A percentile compares a stretch with the other conserved stretches of the same genome.
Conservation (phyloP, 345 rosid genomes). For the Salix caprea region DNA sequence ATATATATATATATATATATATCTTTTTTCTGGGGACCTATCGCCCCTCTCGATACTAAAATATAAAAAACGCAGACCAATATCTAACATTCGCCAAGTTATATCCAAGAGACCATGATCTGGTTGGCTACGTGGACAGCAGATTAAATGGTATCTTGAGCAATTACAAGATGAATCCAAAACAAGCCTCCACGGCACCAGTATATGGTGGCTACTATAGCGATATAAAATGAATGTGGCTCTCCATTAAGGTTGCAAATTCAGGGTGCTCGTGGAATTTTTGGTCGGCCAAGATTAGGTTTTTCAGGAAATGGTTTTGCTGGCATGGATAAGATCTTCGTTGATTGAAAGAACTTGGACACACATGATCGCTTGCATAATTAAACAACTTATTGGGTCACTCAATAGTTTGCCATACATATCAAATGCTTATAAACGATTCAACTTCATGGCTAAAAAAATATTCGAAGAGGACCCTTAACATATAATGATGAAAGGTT, state of each 20-base stretch:
- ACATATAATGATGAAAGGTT: not conserved
- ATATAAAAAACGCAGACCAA: not conserved
- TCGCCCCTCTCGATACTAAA: not conserved
- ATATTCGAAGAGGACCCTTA: not conserved
- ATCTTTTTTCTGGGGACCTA: not conserved
- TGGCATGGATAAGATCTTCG: not conserved
- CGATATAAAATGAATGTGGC: constrained; percentile 4
- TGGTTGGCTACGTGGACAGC: constrained; percentile 37
- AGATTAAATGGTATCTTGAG: constrained; percentile 8
- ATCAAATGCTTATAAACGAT: not conserved
- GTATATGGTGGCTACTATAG: constrained; percentile 1
- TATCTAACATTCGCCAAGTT: not conserved
- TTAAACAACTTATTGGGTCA: not conserved
- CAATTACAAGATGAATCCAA: constrained; percentile 20
- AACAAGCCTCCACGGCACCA: constrained; percentile 18
- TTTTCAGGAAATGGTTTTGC: not conserved
- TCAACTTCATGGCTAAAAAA: not conserved
- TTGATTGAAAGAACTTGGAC: not conserved
- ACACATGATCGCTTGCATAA: not conserved
- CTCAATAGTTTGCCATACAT: not conserved
- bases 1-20: too few species aligned
- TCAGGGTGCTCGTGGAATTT: constrained; percentile 2
- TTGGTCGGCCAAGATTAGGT: constrained; percentile 32
- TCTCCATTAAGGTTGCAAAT: constrained; percentile 18
- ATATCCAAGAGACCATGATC: constrained; percentile 15